These are phyloP conservation scores for Termitomyces sp. DNA, from an alignment of 768 basidiomycete species.

Conservation along the genomic window DNA sequence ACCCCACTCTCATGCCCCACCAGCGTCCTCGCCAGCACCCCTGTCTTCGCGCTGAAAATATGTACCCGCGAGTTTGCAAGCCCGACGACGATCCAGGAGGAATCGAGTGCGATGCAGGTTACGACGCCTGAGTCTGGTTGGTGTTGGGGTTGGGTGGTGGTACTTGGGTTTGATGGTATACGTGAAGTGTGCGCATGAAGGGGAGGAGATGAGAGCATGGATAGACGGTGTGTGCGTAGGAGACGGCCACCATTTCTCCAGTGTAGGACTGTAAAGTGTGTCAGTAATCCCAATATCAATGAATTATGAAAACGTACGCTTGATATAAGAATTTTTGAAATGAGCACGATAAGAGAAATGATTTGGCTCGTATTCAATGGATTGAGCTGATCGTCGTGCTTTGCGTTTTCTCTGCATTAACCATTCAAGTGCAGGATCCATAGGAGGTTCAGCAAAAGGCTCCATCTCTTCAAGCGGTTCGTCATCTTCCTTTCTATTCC, in stretches of 20 bases:
- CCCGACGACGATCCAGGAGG: slow-evolving; percentile 82
- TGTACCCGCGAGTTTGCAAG: slow-evolving; percentile 84
- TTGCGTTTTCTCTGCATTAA: background rate
- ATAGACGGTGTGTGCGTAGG: slow-evolving; percentile 67
- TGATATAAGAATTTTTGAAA: slow-evolving; percentile 72
- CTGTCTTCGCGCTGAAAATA: slow-evolving; percentile 78
- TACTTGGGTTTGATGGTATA: slow-evolving; percentile 40
- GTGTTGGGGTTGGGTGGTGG: slow-evolving; percentile 50
- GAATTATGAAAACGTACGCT: slow-evolving; percentile 44
- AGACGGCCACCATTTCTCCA: slow-evolving; percentile 77
- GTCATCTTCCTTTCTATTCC: background rate
- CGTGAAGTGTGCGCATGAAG: background rate
- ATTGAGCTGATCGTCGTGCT: background rate
- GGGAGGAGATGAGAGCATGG: slow-evolving; percentile 55
- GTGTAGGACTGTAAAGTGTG: slow-evolving; percentile 53
- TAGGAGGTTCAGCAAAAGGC: background rate
- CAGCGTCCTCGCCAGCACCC: slow-evolving; percentile 58
- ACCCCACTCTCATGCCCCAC: slow-evolving; percentile 16
- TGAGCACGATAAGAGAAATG: slow-evolving; percentile 49
- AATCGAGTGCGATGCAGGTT: slow-evolving; percentile 83
- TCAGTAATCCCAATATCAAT: too few relatives aligned
- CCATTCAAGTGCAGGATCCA: background rate
- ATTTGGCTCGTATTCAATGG: background rate
- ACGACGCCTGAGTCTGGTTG: slow-evolving; percentile 60
- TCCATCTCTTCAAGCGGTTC: background rate